phyloP scores from a whole-genome alignment of 768 basidiomycete species.

The Podaxis rugospora region DNA sequence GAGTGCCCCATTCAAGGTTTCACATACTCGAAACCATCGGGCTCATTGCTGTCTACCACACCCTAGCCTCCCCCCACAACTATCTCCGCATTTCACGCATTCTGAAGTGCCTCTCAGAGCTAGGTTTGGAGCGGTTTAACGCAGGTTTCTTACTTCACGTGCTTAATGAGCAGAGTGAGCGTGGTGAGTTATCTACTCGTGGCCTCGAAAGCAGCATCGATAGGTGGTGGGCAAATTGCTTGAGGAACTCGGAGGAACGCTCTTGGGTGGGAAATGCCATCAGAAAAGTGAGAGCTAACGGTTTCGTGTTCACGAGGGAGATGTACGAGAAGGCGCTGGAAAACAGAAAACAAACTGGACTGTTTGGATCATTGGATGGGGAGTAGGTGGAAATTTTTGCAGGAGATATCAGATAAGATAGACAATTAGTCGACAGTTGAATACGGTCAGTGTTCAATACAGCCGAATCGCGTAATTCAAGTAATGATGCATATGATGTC shows the following conservation, averaged over 20 bases:
- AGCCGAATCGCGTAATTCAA: neutral
- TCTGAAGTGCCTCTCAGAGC: slow-evolving; percentile 68
- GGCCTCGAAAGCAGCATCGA: slow-evolving; percentile 63
- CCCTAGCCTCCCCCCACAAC: slow-evolving; percentile 63
- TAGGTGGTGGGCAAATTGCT: slow-evolving; percentile 73
- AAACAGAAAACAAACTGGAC: slow-evolving; percentile 33
- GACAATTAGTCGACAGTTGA: neutral
- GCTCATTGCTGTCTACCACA: neutral
- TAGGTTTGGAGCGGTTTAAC: slow-evolving; percentile 61
- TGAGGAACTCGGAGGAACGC: slow-evolving; percentile 58
- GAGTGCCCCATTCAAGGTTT: slow-evolving; percentile 28
- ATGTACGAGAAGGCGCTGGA: slow-evolving; percentile 49
- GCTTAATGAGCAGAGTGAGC: slow-evolving; percentile 64
- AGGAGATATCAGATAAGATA: slow-evolving; percentile 12
- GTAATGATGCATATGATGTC: neutral
- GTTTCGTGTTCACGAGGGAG: slow-evolving; percentile 50
- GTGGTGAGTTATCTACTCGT: slow-evolving; percentile 42
- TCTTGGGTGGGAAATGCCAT: slow-evolving; percentile 50
- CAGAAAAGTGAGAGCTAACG: slow-evolving; percentile 39
- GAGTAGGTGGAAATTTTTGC: neutral
- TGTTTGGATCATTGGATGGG: slow-evolving; percentile 21
- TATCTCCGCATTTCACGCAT: slow-evolving; percentile 75
- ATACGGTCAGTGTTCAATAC: neutral
- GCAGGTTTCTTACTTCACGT: slow-evolving; percentile 67
- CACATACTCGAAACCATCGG: neutral